Base-by-base conservation (phyloP, 345 rosid genomes). In the Syzygium grande region DNA sequence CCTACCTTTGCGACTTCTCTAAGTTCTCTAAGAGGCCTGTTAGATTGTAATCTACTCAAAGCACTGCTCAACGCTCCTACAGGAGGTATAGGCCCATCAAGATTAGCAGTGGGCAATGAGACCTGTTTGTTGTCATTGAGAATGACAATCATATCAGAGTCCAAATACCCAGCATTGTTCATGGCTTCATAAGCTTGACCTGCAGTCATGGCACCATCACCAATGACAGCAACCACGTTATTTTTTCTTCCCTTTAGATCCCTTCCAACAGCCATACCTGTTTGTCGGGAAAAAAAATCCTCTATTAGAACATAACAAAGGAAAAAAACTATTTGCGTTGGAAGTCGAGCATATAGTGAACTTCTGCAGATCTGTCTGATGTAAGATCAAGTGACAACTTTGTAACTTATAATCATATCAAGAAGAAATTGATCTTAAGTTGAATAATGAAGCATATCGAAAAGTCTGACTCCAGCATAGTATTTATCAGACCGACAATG, bases 151-250 rank as follows among this genome's bases (percentile, higher is more conserved):
- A 96, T 98, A 88, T 98, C 99, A 0, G 99, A 95, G 89, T 98
- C 99, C 51, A 98, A 90, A 91, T 98, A 98, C 29, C 99, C 99
- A 0, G 99, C 98, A 84, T 96, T 98, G 94, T 98, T 98, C 99
- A 98, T 96, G 30, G 99, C 99, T 92, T 98, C 99, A 86, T 95
- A 98, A 90, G 99, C 99, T 86, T 98, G 99, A n/a, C 99, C 99
- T 38, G 99, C 99, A 5, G 99, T 98, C 99, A 98, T 98, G 41
- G 99, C 99, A 85, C 99, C 99, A 86, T 98, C 99, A 41, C 99
- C 99, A 34, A 97, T 97, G 84, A 97, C 95, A 59, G 98, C 95
- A 63, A 96, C 91, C 77, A 97, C 98, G 52, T 94, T 90, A 92
- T 96, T 96, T 77, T 87, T 92, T 86, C 92, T 92, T 88, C 97